Percentiles rank a stretch among this genome's conserved stretches.
These are phyloP conservation scores for Fusarium buxicola DNA, from an alignment of 2,329 filamentous ascomycete genomes.

Conservation along the genomic window DNA sequence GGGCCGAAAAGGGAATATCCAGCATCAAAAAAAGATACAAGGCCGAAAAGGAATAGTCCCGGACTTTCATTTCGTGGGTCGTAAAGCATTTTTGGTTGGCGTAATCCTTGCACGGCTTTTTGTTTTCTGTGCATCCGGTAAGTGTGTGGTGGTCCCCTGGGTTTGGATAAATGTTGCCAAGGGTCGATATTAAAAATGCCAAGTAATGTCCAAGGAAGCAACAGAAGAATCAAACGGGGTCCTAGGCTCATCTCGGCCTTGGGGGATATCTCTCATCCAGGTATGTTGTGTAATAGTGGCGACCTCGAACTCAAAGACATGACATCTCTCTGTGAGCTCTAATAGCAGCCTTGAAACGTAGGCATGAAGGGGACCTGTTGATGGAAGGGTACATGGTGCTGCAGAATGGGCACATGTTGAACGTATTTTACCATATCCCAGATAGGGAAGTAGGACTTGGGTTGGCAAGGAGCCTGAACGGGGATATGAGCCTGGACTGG, in stretches of 20 bases:
- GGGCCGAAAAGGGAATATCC: conserved; percentile 13
- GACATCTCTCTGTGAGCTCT: conserved; percentile 16
- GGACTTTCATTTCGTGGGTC: conserved; percentile 44
- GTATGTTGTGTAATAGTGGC: conserved; percentile 17
- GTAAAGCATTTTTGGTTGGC: conserved; percentile 38
- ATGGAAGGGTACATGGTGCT: conserved; percentile 63
- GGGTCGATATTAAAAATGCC: conserved; percentile 40
- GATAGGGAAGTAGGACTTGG: conserved; percentile 62
- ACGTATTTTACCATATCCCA: conserved; percentile 67
- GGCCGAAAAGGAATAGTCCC: conserved; percentile 40
- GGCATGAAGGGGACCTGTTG: conserved; percentile 64
- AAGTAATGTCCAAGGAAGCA: conserved; percentile 35
- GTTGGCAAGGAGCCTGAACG: conserved; percentile 53
- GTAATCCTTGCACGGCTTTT: conserved; percentile 42
- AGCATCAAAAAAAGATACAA: conserved; percentile 37
- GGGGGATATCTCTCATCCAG: conserved; percentile 36
- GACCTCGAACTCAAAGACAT: conserved; percentile 12
- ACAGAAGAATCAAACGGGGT: conserved; percentile 36
- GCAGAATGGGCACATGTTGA: conserved; percentile 60
- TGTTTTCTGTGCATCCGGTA: conserved; percentile 20
- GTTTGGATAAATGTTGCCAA: conserved; percentile 16
- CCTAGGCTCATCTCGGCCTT: conserved; percentile 24
- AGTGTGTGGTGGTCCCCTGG: conserved; percentile 11
- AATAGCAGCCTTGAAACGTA: conserved; percentile 65
- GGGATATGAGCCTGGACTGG: conserved; percentile 52